A percentile compares a stretch with the other conserved stretches of the same genome.
phyloP scores from a whole-genome alignment of 208 protist species.

The Trypanosoma conorhini region DNA sequence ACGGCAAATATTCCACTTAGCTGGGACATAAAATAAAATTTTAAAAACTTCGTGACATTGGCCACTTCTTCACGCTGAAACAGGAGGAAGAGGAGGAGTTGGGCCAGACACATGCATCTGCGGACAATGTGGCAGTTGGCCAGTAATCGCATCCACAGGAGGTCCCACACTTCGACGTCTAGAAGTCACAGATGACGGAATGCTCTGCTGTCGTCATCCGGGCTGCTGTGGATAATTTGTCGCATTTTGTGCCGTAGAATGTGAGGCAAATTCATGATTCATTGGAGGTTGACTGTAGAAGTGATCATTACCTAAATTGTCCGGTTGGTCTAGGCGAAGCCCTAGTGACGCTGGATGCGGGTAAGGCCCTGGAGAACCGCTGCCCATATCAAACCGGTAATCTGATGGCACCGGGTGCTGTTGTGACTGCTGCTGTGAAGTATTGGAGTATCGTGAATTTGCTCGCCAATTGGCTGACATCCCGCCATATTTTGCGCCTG shows the following conservation, averaged over 20 bases:
- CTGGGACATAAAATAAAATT: neutral
- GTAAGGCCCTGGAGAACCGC: neutral
- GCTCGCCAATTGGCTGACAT: neutral
- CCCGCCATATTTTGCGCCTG: slow-evolving; percentile 3
- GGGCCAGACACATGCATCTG: neutral
- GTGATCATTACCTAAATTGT: neutral
- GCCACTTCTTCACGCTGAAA: no score
- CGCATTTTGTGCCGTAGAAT: neutral
- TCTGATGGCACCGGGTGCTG: neutral
- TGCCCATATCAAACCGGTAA: neutral
- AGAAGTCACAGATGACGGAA: neutral
- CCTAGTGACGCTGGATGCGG: neutral
- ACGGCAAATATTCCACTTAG: neutral
- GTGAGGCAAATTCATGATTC: neutral
- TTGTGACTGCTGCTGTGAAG: slow-evolving; percentile 5
- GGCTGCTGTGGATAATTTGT: slow-evolving; percentile 4
- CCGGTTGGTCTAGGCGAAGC: neutral
- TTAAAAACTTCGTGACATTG: no score
- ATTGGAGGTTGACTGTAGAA: neutral
- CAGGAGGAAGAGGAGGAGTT: no score
- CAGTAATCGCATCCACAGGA: neutral
- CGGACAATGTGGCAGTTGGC: neutral
- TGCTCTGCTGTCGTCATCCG: neutral
- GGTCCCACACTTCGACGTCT: neutral
- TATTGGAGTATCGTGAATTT: neutral